Conservation (phyloP, 371 early-diverging fungal genomes). For the Mortierella sp. region DNA sequence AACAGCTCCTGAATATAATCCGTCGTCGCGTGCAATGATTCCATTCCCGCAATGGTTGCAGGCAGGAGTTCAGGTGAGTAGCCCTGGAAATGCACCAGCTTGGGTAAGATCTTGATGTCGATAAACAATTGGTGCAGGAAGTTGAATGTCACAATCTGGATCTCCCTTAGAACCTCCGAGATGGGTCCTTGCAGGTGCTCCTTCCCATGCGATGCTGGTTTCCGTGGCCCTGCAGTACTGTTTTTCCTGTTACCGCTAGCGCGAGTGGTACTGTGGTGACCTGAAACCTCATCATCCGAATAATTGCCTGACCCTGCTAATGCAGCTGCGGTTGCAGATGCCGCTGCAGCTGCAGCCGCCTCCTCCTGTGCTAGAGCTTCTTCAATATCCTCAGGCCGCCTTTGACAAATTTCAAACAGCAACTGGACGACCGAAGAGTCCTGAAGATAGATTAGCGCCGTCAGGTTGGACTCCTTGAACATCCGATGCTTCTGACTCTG, state of each 20-base stretch:
- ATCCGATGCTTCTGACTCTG: conserved; percentile 29
- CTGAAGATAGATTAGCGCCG: conserved; percentile 67
- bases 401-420: conserved; percentile 62
- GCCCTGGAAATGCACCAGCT: conserved; percentile 74
- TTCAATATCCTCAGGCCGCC: conserved; percentile 33
- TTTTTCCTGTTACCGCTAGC: neutral
- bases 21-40: conserved; percentile 68
- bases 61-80: conserved; percentile 69
- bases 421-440: conserved; percentile 67
- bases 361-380: neutral
- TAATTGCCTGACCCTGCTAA: neutral
- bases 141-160: conserved; percentile 63
- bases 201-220: conserved; percentile 3
- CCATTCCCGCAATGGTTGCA: conserved; percentile 65
- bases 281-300: neutral
- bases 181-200: conserved; percentile 19
- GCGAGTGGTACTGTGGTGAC: neutral
- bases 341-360: neutral
- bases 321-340: neutral
- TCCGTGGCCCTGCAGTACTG: neutral
- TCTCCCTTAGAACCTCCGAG: conserved; percentile 54
- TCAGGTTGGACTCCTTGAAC: conserved; percentile 65
- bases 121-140: conserved; percentile 71
- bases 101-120: conserved; percentile 68
- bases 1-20: conserved; percentile 67